Base-by-base conservation (phyloP, 129 eudicot genomes). In the Oenanthe sinensis region DNA sequence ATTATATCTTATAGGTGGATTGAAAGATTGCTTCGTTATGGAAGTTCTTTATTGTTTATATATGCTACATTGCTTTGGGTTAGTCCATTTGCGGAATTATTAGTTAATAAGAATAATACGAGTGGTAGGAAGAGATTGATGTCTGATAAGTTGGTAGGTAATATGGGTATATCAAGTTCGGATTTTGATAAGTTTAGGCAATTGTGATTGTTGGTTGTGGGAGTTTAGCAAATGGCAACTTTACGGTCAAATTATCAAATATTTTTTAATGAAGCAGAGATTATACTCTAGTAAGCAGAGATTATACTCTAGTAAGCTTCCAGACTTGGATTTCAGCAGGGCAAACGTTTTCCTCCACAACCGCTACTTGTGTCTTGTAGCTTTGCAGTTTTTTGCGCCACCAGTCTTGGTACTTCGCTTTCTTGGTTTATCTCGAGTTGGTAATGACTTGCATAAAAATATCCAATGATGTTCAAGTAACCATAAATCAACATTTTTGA, bases 311-410 rank as follows among this genome's bases (percentile, higher is more conserved):
- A 92, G 99, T 77, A 88, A 88, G 79, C 83, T 90, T 55, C 99
- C 96, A 2, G 97, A 95, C 71, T 78, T 95, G 87, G 94, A 83
- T 15, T 91, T 85, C 74, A 95, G 99, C 85, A 79, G 96, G 81
- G 96, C 97, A 6, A 95, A 95, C 80, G 97, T 95, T 77, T 95
- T 95, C 78, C 87, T 92, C 55, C 97, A 90, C 86, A 95, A 95
- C 70, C 99, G 92, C 81, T 87, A 88, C 83, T n/a, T 95, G 50
- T 88, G 96, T 60, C 91, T 95, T 76, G 96, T 88, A 1, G 96
- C 86, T 22, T 58, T 90, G 82, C 99, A 95, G 46, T 90, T 95
- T 78, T 86, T 95, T 55, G 85, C 88, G 6, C 96, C 94, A 10
- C 83, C 90, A 28, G 91, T 86, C 71, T 77, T 90, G 90, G 87